Percentiles rank a stretch among this genome's conserved stretches.
Evolutionary conservation across 768 basidiomycete genomes (phyloP).

Genomic region (Boletus coccyginus): DNA sequence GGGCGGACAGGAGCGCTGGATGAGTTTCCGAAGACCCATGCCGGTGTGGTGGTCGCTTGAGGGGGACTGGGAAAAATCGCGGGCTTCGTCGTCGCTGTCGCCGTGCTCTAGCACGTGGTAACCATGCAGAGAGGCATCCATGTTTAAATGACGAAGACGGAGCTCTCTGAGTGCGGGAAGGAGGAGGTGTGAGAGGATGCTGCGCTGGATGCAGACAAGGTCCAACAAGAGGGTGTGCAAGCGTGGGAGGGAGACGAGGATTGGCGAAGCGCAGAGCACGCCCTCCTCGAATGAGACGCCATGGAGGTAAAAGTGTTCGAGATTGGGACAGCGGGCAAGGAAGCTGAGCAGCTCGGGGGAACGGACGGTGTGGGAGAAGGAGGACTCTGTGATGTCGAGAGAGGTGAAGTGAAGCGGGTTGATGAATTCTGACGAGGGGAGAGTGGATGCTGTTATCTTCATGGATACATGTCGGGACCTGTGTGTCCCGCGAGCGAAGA

Average conservation of each 20-base stretch:
- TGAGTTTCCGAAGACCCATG: slow-evolving; percentile 70
- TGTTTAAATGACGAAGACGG: slow-evolving; percentile 64
- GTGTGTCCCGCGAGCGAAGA: slow-evolving; percentile 33
- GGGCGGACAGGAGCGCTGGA: slow-evolving; percentile 60
- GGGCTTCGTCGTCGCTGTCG: slow-evolving; percentile 72
- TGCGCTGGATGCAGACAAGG: slow-evolving; percentile 60
- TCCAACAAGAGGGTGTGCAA: slow-evolving; percentile 57
- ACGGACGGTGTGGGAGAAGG: slow-evolving; percentile 37
- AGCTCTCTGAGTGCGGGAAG: slow-evolving; percentile 59
- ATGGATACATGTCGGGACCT: slow-evolving; percentile 42
- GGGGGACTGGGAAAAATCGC: slow-evolving; percentile 74
- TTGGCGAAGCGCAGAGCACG: slow-evolving; percentile 26
- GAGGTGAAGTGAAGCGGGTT: slow-evolving; percentile 53
- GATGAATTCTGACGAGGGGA: slow-evolving; percentile 47
- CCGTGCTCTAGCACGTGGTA: slow-evolving; percentile 49
- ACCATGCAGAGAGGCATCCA: slow-evolving; percentile 42
- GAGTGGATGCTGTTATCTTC: slow-evolving; percentile 46
- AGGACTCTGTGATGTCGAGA: slow-evolving; percentile 54
- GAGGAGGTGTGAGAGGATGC: slow-evolving; percentile 61
- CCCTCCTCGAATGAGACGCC: slow-evolving; percentile 52
- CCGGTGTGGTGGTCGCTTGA: slow-evolving; percentile 77
- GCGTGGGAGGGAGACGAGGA: slow-evolving; percentile 52
- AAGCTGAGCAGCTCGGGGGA: slow-evolving; percentile 57
- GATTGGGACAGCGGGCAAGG: slow-evolving; percentile 56
- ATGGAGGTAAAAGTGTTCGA: slow-evolving; percentile 56